Percentiles rank a stretch among this genome's conserved stretches.
Evolutionary conservation across 441 rosid genomes (phyloP).

Genomic region (Eugenia klotzschiana): DNA sequence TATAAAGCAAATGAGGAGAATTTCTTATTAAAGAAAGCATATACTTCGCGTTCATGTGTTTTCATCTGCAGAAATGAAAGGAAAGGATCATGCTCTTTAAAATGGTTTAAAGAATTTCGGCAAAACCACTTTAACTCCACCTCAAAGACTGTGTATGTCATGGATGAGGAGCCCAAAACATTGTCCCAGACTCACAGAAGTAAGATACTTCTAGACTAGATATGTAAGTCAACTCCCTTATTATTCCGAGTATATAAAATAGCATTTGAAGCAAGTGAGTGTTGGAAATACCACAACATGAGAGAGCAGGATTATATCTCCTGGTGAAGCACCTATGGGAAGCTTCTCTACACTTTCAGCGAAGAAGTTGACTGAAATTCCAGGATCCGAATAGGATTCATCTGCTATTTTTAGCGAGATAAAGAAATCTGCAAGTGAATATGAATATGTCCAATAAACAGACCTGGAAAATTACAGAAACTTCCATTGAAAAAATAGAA

Average conservation of each 20-base stretch:
- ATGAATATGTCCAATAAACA: background rate
- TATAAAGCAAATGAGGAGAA: slow-evolving; percentile 57
- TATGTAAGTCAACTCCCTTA: background rate
- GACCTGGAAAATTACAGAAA: background rate
- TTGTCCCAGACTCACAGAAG: background rate
- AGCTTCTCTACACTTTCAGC: slow-evolving; percentile 17
- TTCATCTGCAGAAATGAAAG: slow-evolving; percentile 35
- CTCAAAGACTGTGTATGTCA: background rate
- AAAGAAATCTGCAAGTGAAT: slow-evolving; percentile 30
- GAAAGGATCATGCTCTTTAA: background rate
- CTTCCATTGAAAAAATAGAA: background rate
- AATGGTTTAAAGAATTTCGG: background rate
- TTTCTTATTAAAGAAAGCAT: slow-evolving; percentile 43
- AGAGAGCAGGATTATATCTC: slow-evolving; percentile 41
- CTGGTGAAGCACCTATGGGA: slow-evolving; percentile 28
- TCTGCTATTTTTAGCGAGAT: slow-evolving; percentile 34
- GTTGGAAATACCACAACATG: slow-evolving; percentile 27
- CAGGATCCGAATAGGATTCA: slow-evolving; percentile 21
- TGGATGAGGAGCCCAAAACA: background rate
- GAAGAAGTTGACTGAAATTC: slow-evolving; percentile 35
- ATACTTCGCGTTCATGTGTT: slow-evolving; percentile 22
- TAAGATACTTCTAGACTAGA: background rate
- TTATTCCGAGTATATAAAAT: background rate
- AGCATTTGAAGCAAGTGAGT: background rate
- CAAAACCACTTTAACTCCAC: background rate